Base-by-base conservation (phyloP, 2,329 filamentous ascomycete species). In the Diaporthe ampelina region DNA sequence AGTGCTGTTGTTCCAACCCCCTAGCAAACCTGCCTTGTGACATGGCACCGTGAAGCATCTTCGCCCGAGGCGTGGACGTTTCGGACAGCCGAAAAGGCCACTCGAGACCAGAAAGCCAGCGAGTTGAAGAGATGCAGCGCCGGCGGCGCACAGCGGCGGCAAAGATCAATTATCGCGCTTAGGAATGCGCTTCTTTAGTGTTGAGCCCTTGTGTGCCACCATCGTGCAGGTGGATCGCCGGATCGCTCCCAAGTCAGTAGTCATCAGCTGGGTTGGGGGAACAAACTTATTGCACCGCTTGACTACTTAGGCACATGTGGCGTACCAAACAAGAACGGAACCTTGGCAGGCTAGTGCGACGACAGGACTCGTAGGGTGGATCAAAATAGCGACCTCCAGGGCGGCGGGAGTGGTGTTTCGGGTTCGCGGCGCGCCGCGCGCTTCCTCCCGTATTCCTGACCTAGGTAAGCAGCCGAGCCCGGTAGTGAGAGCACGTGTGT, bases 111-210 rank as follows among this genome's bases (percentile, higher is more conserved):
- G 43, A 4, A n/a, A 45, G 21, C 19, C n/a, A 6, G 17, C 26
- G 32, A 19, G 40, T 19, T 43, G 40, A 43, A 29, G 1, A 50
- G 32, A 21, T 24, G 13, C 26, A 48, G 4, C 17, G 40, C 40
- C 59, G 59, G 24, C 59, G 37, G 37, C 58, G 45, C 59, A 63
- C n/a, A 32, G 24, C 59, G 40, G 40, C 24, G 59, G 24, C 59
- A 63, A 48, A 63, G 17, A 5, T 4, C 13, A 10, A 9, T n/a
- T 35, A 5, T 21, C 19, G 26, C 19, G 9, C 10, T 29, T 7
- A 50, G 11, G 11, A 35, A 26, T 29, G 2, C 8, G 13, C 4
- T 24, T 24, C 11, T 24, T 17, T 65, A 50, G 61, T 45, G 43
- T 7, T 26, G 19, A 17, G 19, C 29, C 32, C 11, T 24, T 32